Evolutionary conservation across 2,329 filamentous ascomycete genomes (phyloP), one percentile per base, ranked within the genome.

Genomic region (Mycosphaerella arachidis): DNA sequence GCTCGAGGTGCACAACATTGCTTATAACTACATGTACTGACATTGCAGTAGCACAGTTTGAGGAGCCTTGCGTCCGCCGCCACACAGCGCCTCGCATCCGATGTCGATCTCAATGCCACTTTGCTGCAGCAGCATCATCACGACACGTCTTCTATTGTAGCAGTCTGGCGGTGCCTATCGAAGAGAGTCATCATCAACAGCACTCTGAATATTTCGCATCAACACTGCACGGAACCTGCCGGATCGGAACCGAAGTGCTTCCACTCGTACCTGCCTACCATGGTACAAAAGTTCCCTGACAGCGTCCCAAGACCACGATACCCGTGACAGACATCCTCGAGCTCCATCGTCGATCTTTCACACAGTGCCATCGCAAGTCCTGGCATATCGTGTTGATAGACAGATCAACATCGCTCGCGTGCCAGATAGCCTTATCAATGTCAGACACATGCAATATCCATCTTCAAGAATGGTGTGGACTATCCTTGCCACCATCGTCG

Each of bases 11-110:
- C 10, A 20, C 50, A 16, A 35, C 10, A 52, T 20, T 18, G 18
- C 50, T 30, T 30, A 52, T 30, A 52, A 12, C 27, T n/a, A 35
- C 50, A 52, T 35, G 24, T 35, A 30, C n/a, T 20, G n/a, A 31
- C 30, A 35, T 52, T 52, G 50, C 50, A 52, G 50, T 52, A 35
- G 50, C 50, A 52, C 50, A 52, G 50, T 52, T 10, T 52, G 29
- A 35, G 50, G 20, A 31, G 30, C 30, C 30, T n/a, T 30, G 30
- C 30, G 35, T 35, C 24, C 7, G 12, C 27, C 10, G 50, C 50
- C 29, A 35, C 50, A 16, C 30, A 35, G 30, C 50, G n/a, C 48
- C 20, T 50, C 46, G 50, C 50, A 52, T 35, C 30, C 30, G 18
- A 35, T 52, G 50, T 35, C 50, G 50, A 52, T 35, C 50, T 52